These are phyloP conservation scores for Metarhizium brunneum DNA, from an alignment of 2,329 filamentous ascomycete species.

Conservation along the genomic window DNA sequence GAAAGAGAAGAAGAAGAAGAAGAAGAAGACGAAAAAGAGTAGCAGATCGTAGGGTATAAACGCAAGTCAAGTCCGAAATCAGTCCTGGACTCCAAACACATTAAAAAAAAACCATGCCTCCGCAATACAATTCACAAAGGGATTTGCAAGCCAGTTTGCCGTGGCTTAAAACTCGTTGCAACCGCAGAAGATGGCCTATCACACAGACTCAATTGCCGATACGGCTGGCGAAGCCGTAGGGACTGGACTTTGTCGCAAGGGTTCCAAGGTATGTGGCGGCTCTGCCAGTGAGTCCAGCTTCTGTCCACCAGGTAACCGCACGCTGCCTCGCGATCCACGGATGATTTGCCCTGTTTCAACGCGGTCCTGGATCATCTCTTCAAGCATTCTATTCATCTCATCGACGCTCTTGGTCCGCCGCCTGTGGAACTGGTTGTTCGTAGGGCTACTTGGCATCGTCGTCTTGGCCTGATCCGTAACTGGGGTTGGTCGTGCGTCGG, in stretches of 20 bases:
- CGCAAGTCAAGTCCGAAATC: slow-evolving; percentile 6
- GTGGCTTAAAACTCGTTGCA: background rate
- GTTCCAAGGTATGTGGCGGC: slow-evolving; percentile 26
- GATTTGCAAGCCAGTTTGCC: background rate
- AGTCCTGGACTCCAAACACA: slow-evolving; percentile 9
- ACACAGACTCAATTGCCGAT: slow-evolving; percentile 19
- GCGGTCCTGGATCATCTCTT: slow-evolving; percentile 91
- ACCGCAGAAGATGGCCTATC: background rate
- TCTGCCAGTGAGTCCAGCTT: slow-evolving; percentile 29
- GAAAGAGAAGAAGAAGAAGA: background rate
- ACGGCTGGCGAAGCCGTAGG: slow-evolving; percentile 13
- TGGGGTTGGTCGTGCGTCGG: slow-evolving; percentile 22
- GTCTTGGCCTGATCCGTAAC: slow-evolving; percentile 6
- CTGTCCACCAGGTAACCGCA: slow-evolving; percentile 44
- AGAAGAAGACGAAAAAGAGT: slow-evolving; percentile 3
- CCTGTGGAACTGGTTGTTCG: slow-evolving; percentile 26
- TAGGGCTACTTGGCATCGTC: slow-evolving; percentile 9
- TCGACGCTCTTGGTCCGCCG: slow-evolving; percentile 64
- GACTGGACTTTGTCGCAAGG: slow-evolving; percentile 28
- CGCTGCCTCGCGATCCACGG: slow-evolving; percentile 56
- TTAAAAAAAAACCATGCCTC: background rate
- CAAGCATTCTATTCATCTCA: slow-evolving; percentile 86
- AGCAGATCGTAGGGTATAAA: slow-evolving; percentile 8
- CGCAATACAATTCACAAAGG: background rate
- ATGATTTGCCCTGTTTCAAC: slow-evolving; percentile 68